A percentile compares a stretch with the other conserved stretches of the same genome.
Conservation (phyloP, 768 basidiomycete genomes). For the Boletus pseudopeckii region DNA sequence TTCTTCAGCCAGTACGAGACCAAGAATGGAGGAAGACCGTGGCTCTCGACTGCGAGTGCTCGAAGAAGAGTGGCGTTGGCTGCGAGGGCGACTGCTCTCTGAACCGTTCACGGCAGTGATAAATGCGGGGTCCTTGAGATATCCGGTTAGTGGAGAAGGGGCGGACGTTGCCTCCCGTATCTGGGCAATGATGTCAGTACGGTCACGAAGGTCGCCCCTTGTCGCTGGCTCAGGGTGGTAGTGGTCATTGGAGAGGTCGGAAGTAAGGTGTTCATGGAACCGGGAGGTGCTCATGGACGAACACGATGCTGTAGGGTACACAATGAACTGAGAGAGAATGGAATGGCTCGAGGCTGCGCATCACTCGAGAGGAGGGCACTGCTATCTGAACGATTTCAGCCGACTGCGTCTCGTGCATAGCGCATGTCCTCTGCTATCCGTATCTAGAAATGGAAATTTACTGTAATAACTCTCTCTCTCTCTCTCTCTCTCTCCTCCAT, state of each 20-base stretch:
- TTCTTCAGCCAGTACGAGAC: slow-evolving; percentile 48
- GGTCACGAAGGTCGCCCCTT: background rate
- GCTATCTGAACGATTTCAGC: slow-evolving; percentile 3
- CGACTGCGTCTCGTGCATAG: slow-evolving; percentile 15
- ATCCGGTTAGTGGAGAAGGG: slow-evolving; percentile 42
- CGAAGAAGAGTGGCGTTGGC: slow-evolving; percentile 32
- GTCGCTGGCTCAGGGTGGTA: slow-evolving; percentile 8
- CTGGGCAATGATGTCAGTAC: slow-evolving; percentile 36
- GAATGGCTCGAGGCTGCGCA: slow-evolving; percentile 1
- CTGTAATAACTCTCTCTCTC: background rate
- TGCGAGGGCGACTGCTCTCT: slow-evolving; percentile 30
- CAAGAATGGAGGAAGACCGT: slow-evolving; percentile 38
- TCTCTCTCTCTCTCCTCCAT: slow-evolving; percentile 49
- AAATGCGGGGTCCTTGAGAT: slow-evolving; percentile 44
- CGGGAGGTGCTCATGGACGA: slow-evolving; percentile 28
- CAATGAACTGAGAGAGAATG: slow-evolving; percentile 6
- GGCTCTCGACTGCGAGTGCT: slow-evolving; percentile 40
- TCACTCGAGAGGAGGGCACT: slow-evolving; percentile 9
- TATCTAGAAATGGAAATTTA: background rate
- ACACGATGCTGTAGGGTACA: slow-evolving; percentile 10
- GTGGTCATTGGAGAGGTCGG: slow-evolving; percentile 15
- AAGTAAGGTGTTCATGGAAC: slow-evolving; percentile 31
- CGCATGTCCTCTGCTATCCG: slow-evolving; percentile 13
- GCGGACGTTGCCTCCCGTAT: slow-evolving; percentile 44
- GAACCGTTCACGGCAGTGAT: slow-evolving; percentile 33